phyloP scores from a whole-genome alignment of 2,329 filamentous ascomycete species.

The Rosellinia necatrix region DNA sequence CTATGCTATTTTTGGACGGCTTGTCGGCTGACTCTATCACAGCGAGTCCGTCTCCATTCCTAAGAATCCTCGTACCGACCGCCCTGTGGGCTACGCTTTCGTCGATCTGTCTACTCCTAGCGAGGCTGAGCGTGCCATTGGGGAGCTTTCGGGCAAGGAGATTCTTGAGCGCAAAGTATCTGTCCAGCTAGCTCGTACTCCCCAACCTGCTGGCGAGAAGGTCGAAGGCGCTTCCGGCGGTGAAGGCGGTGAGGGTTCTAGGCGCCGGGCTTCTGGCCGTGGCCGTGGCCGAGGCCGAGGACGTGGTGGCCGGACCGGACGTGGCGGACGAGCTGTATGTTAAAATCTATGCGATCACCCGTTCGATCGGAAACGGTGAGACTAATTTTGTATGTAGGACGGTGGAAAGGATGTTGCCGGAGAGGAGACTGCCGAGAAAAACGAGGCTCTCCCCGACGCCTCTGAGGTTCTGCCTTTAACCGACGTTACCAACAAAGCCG shows the following conservation, averaged over 20 bases:
- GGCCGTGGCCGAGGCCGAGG: slow-evolving; percentile 69
- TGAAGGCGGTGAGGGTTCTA: slow-evolving; percentile 73
- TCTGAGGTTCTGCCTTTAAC: slow-evolving; percentile 60
- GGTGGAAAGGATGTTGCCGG: slow-evolving; percentile 54
- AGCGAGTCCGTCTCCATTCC: slow-evolving; percentile 99
- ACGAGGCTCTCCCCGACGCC: slow-evolving; percentile 52
- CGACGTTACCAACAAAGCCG: slow-evolving; percentile 61
- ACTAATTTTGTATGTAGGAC: slow-evolving; percentile 35
- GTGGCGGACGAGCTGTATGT: slow-evolving; percentile 61
- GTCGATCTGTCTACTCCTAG: slow-evolving; percentile 94
- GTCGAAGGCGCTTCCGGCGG: slow-evolving; percentile 70
- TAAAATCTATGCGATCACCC: neutral
- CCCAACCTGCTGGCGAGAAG: slow-evolving; percentile 82
- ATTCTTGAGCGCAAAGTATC: slow-evolving; percentile 99
- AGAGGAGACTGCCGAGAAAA: slow-evolving; percentile 53
- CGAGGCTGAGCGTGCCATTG: slow-evolving; percentile 94
- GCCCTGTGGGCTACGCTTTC: slow-evolving; percentile 98
- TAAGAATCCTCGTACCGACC: slow-evolving; percentile 98
- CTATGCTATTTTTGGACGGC: neutral
- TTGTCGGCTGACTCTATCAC: slow-evolving; percentile 26
- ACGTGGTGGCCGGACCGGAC: slow-evolving; percentile 69
- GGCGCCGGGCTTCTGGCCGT: slow-evolving; percentile 66
- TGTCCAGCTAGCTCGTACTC: slow-evolving; percentile 97
- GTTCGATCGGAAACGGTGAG: slow-evolving; percentile 26
- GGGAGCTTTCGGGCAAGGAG: slow-evolving; percentile 94